A percentile compares a stretch with the other conserved stretches of the same genome.
phyloP scores from a whole-genome alignment of 495 filamentous ascomycete genomes.

The Ascodesmis nigricans region DNA sequence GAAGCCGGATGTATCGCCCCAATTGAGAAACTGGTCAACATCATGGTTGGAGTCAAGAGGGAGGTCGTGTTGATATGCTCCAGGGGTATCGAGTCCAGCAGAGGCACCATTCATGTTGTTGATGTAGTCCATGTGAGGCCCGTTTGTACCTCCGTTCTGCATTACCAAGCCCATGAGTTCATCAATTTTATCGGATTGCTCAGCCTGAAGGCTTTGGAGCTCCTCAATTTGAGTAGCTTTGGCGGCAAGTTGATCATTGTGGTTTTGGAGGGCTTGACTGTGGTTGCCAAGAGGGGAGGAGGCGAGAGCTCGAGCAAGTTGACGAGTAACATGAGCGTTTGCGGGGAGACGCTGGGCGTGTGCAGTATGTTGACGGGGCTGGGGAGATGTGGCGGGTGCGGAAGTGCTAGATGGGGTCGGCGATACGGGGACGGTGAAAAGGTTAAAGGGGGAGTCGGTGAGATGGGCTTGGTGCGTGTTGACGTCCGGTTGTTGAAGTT shows the following conservation, averaged over 20 bases:
- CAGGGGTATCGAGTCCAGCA: neutral
- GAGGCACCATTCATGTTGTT: too few species aligned
- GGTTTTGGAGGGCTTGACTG: constrained; percentile 14
- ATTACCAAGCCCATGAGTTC: constrained; percentile 21
- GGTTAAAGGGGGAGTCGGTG: neutral
- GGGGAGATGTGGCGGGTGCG: constrained; percentile 1
- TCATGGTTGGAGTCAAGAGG: constrained; percentile 1
- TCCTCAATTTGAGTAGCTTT: constrained; percentile 18
- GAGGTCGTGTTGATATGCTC: neutral
- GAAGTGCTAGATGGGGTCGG: neutral
- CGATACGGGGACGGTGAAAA: constrained; percentile 15
- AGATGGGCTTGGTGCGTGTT: too few species aligned
- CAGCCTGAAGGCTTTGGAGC: constrained; percentile 15
- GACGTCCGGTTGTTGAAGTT: neutral
- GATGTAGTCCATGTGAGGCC: neutral
- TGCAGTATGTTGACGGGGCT: constrained; percentile 3
- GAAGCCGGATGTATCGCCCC: neutral
- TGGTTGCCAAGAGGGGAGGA: constrained; percentile 8
- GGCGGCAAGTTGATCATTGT: constrained; percentile 15
- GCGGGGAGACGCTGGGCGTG: constrained; percentile 1
- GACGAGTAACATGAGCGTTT: neutral
- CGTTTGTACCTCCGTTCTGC: constrained; percentile 9
- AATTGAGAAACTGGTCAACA: constrained; percentile 15
- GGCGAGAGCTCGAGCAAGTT: constrained; percentile 3
- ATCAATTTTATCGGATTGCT: constrained; percentile 18